Percentiles rank a stretch among this genome's conserved stretches.
phyloP scores from a whole-genome alignment of 108 stramenopile species.

The Skeletonema potamos region DNA sequence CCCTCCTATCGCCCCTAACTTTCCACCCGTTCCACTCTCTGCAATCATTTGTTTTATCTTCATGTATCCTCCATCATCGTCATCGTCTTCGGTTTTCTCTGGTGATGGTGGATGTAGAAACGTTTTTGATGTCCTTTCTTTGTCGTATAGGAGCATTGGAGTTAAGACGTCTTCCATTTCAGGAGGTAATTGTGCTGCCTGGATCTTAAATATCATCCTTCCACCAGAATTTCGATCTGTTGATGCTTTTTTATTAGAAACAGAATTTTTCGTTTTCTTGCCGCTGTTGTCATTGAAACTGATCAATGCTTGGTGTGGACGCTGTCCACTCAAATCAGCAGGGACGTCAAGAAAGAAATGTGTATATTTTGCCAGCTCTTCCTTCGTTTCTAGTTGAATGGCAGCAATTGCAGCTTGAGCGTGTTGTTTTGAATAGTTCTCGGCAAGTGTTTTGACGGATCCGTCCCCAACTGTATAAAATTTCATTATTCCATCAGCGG shows the following conservation, averaged over 20 bases:
- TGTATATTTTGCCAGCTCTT: constrained; percentile 13
- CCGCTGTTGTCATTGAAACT: constrained; percentile 51
- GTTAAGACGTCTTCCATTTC: constrained; percentile 35
- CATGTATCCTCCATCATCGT: constrained; percentile 62
- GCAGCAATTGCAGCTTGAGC: constrained; percentile 30
- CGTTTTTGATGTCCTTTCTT: constrained; percentile 46
- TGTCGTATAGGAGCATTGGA: constrained; percentile 70
- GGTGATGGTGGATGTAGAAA: constrained; percentile 67
- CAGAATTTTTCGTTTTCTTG: constrained; percentile 9
- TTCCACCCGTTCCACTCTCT: constrained; percentile 45
- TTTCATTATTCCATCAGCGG: constrained; percentile 32
- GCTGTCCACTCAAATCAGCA: constrained; percentile 43
- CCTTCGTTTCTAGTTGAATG: constrained; percentile 11
- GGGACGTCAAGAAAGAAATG: constrained; percentile 74
- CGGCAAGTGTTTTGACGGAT: constrained; percentile 40
- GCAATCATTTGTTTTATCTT: constrained; percentile 49
- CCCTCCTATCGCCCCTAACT: constrained; percentile 53
- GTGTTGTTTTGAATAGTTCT: constrained; percentile 47
- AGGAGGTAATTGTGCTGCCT: constrained; percentile 50
- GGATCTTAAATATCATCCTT: constrained; percentile 64
- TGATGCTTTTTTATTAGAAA: constrained; percentile 19
- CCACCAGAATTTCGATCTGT: constrained; percentile 10
- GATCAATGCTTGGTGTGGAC: constrained; percentile 70
- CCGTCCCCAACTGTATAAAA: constrained; percentile 68
- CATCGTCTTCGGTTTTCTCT: constrained; percentile 21